Evolutionary conservation across 2,329 filamentous ascomycete species (phyloP).

Genomic region (Tolypocladium album): DNA sequence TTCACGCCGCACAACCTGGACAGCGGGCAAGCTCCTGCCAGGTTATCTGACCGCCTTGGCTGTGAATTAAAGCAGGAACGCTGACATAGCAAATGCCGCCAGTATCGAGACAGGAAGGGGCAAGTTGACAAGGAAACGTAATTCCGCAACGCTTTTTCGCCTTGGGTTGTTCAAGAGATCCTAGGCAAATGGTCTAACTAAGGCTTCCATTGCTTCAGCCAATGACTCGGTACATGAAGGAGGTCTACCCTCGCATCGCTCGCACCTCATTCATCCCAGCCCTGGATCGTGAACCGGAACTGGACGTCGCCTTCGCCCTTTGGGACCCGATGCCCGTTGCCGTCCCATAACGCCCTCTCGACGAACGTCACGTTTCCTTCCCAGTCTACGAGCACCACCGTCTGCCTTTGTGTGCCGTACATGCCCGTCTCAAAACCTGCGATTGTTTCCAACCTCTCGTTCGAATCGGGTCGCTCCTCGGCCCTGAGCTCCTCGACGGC

Average conservation of each 20-base stretch:
- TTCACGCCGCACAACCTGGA: not conserved
- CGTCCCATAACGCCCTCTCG: slow-evolving; percentile 51
- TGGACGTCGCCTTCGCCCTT: slow-evolving; percentile 44
- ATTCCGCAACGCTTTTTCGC: not conserved
- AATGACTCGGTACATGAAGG: not conserved
- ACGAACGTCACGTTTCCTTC: slow-evolving; percentile 49
- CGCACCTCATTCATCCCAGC: slow-evolving; percentile 26
- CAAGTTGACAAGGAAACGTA: not conserved
- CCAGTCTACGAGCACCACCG: slow-evolving; percentile 50
- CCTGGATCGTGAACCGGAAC: slow-evolving; percentile 46
- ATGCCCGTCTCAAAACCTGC: slow-evolving; percentile 45
- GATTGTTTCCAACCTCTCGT: slow-evolving; percentile 9
- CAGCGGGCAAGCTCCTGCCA: not conserved
- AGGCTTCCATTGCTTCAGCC: too few species aligned
- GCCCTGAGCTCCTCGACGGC: slow-evolving; percentile 23
- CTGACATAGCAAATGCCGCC: not conserved
- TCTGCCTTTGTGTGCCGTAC: slow-evolving; percentile 57
- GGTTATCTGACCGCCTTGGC: not conserved
- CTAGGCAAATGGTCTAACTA: not conserved
- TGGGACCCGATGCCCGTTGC: slow-evolving; percentile 41
- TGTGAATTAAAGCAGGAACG: not conserved
- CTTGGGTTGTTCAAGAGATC: not conserved
- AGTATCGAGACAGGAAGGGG: not conserved
- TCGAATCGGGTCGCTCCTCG: slow-evolving; percentile 26
- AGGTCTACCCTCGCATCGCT: not conserved